phyloP scores from a whole-genome alignment of 148 eudicot genomes.

The Fallopia convolvulus region DNA sequence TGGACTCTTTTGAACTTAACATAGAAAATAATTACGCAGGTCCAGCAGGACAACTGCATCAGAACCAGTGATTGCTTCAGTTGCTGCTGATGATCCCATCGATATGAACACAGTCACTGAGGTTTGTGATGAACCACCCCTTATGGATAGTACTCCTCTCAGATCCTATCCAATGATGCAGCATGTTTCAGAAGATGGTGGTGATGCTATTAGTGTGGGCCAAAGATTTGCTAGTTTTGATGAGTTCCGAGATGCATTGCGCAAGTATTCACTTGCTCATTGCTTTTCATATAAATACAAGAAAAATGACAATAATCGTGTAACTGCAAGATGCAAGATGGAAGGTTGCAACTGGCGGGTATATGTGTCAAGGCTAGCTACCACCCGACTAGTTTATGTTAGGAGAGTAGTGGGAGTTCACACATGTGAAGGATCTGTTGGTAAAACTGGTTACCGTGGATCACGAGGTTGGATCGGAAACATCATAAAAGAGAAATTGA shows the following conservation, averaged over 20 bases:
- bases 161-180: conserved; percentile 5
- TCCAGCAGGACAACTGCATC: conserved; percentile 55
- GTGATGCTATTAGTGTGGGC: conserved; percentile 41
- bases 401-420: conserved; percentile 34
- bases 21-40: conserved; percentile 25
- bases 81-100: conserved; percentile 13
- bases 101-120: conserved; percentile 5
- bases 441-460: conserved; percentile 28
- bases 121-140: neutral
- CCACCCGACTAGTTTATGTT: conserved; percentile 37
- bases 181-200: conserved; percentile 19
- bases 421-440: conserved; percentile 35
- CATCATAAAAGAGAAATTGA: conserved; percentile 50
- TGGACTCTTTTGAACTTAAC: neutral
- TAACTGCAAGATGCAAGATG: conserved; percentile 39
- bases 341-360: conserved; percentile 50
- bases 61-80: conserved; percentile 26
- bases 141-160: conserved; percentile 6
- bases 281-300: conserved; percentile 41
- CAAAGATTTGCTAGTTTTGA: conserved; percentile 38
- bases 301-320: conserved; percentile 41
- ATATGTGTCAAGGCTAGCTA: conserved; percentile 37
- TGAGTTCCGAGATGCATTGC: conserved; percentile 42
- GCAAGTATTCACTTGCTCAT: conserved; percentile 41
- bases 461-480: conserved; percentile 40